Percentiles rank a stretch among this genome's conserved stretches.
Conservation (phyloP, 2,329 filamentous ascomycete genomes). For the Botrytis cinerea region DNA sequence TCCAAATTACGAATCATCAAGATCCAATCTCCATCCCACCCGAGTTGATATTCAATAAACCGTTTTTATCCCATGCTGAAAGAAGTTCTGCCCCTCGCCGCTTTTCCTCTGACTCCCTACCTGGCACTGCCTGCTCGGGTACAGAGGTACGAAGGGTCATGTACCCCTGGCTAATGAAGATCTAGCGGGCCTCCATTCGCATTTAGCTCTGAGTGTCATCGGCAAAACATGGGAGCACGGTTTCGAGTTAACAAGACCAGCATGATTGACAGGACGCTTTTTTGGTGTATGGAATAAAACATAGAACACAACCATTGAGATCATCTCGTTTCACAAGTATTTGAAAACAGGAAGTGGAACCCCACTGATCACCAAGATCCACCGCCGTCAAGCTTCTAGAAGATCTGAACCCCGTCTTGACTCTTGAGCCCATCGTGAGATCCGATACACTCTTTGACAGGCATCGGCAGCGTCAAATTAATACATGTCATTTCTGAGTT, state of each 20-base stretch:
- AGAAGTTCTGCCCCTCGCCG: conserved; percentile 1
- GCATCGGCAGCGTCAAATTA: not conserved
- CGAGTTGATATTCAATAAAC: not conserved
- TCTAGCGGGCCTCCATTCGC: not conserved
- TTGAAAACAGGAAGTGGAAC: not conserved
- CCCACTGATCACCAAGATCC: conserved; percentile 1
- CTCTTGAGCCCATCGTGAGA: not conserved
- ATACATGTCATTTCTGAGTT: not conserved
- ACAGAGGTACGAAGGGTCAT: not conserved
- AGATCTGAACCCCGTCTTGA: not conserved
- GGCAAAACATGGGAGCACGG: not conserved
- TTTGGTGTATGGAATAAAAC: not conserved
- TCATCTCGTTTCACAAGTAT: conserved; percentile 7
- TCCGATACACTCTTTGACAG: not conserved
- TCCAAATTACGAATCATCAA: conserved; percentile 1
- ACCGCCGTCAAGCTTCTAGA: not conserved
- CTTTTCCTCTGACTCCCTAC: not conserved
- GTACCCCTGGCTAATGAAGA: conserved; percentile 5
- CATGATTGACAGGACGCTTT: not conserved
- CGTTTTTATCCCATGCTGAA: not conserved
- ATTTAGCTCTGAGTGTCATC: not conserved
- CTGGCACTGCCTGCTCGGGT: not conserved
- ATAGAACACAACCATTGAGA: not conserved
- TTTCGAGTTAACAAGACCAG: not conserved
- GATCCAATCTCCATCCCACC: not conserved